These are phyloP conservation scores for Populus deltoides DNA, from an alignment of 345 rosid species.

Conservation along the genomic window DNA sequence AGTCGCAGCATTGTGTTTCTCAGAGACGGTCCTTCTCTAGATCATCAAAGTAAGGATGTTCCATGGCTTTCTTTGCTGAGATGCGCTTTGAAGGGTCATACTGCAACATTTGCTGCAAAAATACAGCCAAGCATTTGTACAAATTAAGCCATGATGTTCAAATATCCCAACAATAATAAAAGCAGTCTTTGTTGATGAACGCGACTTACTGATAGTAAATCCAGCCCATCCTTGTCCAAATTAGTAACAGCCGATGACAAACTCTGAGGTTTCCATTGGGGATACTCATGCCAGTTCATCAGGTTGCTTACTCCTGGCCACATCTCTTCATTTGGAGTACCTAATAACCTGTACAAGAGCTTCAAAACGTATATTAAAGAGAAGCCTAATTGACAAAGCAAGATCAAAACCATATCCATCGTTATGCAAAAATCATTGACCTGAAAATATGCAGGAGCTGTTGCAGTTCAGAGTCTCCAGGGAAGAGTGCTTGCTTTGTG, in stretches of 20 bases:
- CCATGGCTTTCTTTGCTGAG: conserved; percentile 93
- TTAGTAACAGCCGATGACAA: conserved; percentile 63
- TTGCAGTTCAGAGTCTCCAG: conserved; percentile 92
- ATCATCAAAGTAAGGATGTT: conserved; percentile 86
- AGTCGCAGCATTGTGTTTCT: neutral
- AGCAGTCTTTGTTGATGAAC: neutral
- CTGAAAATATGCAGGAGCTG: conserved; percentile 95
- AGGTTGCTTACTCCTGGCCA: conserved; percentile 94
- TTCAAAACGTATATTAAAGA: neutral
- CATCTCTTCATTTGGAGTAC: conserved; percentile 82
- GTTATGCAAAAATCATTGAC: conserved; percentile 20
- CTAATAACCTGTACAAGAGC: conserved; percentile 55
- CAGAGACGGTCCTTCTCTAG: conserved; percentile 55
- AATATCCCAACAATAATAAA: neutral
- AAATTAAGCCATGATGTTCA: neutral
- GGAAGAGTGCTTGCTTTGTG: conserved; percentile 81
- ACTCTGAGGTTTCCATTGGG: conserved; percentile 77
- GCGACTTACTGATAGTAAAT: conserved; percentile 66
- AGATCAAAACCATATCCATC: neutral
- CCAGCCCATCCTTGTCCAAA: conserved; percentile 64
- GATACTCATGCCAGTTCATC: conserved; percentile 97
- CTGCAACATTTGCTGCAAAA: conserved; percentile 83
- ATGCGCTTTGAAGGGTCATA: conserved; percentile 82
- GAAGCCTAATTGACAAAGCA: neutral
- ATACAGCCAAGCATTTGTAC: neutral